Percentiles rank a stretch among this genome's conserved stretches.
Conservation (phyloP, 495 filamentous ascomycete species). For the Xylaria telfairii region DNA sequence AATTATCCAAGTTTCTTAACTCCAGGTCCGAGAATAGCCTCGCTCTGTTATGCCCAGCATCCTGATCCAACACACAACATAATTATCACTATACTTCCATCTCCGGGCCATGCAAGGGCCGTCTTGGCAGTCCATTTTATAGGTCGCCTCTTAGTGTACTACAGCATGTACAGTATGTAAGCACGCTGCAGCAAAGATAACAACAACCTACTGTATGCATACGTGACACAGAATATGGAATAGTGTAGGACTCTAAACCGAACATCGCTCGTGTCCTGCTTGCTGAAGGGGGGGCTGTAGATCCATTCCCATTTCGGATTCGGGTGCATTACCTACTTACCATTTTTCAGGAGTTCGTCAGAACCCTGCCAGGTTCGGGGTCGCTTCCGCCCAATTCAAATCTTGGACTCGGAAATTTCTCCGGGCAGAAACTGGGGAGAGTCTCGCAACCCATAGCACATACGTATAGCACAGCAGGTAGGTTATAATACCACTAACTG, state of each 20-base stretch:
- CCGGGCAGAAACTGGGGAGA: constrained; percentile 4
- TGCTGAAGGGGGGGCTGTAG: neutral
- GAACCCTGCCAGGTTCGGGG: constrained; percentile 6
- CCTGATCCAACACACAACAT: neutral
- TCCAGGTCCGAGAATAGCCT: neutral
- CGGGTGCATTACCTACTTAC: too few species aligned
- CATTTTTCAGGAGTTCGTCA: constrained; percentile 2
- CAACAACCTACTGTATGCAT: neutral
- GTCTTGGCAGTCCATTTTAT: neutral
- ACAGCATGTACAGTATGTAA: too few species aligned
- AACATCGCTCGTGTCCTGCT: constrained; percentile 4
- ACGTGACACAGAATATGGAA: constrained; percentile 5
- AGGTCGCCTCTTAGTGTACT: neutral
- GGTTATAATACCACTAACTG: neutral
- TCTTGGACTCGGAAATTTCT: constrained; percentile 10
- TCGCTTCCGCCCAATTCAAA: constrained; percentile 12
- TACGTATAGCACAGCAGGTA: neutral
- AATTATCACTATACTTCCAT: neutral
- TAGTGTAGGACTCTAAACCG: neutral
- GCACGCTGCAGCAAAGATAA: too few species aligned
- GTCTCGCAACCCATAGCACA: neutral
- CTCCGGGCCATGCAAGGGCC: neutral
- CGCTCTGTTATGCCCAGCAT: neutral
- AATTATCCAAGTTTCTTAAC: neutral
- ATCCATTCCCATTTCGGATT: constrained; percentile 14